Evolutionary conservation across 1,139 yeast species (phyloP), one percentile per base, ranked within the genome.

Genomic region (Wickerhamomyces sp.): DNA sequence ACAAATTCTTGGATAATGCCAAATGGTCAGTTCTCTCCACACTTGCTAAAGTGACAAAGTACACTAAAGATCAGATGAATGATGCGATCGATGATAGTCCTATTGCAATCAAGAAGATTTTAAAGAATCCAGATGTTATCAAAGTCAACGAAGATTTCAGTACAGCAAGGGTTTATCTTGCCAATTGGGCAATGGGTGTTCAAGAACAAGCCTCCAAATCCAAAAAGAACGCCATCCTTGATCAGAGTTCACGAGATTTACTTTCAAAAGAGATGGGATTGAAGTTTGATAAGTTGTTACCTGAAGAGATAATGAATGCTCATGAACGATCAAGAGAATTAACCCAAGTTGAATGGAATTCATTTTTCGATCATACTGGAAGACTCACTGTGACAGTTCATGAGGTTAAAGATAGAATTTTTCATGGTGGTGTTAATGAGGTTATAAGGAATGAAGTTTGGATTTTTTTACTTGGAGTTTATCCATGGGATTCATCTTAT

Each of bases 171-270:
- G 84, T 88, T 4, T 91, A 88, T 56, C 66, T 91, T 41, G 97
- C 98, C 5, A 88, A 88, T 62, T 91, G 98, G 98, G 97, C 98
- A 0, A 74, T 87, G 51, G 88, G 88, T 26, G 94, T 91, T 18
- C 93, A 91, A 48, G 93, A 88, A 51, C 95, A 91, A 55, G 94
- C 96, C 1, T 93, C 86, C 51, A 74, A 72, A 46, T 75, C 83
- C 31, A 78, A 84, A 41, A 66, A 71, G 30, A 66, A 68, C 47
- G 62, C 65, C 35, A 72, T 77, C 45, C 62, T 85, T 39, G 77
- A 76, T 46, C 77, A 76, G 34, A 72, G 72, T n/a, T 70, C 80
- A 39, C 71, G 77, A 43, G 68, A 68, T 26, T 60, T 78, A 30
- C 61, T 85, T 30, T 75, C 75, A 31, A 72, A 73, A 35, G 95